A percentile compares a stretch with the other conserved stretches of the same genome.
Evolutionary conservation across 2,329 filamentous ascomycete species (phyloP).

Genomic region (Delphinella strobiligena): DNA sequence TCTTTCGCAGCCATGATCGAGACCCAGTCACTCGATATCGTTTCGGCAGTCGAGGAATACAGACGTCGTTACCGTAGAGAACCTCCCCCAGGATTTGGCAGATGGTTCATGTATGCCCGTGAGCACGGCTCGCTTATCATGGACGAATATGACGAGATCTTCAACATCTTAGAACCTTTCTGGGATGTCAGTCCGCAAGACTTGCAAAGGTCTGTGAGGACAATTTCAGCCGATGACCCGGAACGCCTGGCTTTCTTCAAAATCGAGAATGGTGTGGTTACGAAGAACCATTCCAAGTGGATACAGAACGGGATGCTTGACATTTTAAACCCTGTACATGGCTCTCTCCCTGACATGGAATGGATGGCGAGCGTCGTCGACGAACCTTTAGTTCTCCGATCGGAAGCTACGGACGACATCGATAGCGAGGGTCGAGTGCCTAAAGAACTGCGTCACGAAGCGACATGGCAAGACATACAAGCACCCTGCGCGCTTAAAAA

Average conservation of each 20-base stretch:
- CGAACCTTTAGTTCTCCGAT: conserved; percentile 32
- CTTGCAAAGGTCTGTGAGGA: background rate
- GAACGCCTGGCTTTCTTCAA: background rate
- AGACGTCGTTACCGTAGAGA: background rate
- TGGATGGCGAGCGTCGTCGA: conserved; percentile 39
- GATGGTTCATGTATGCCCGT: conserved; percentile 2
- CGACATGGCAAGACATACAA: background rate
- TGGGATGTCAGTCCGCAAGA: conserved; percentile 4
- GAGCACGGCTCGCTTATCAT: background rate
- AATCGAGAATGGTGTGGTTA: background rate
- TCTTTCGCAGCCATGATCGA: background rate
- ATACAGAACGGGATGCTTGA: conserved; percentile 1
- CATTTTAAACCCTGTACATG: conserved; percentile 1
- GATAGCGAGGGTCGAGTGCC: background rate
- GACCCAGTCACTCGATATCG: background rate
- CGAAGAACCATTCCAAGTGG: background rate
- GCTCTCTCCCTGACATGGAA: conserved; percentile 24
- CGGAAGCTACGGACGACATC: background rate
- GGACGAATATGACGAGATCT: conserved; percentile 3
- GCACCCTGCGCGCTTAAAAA: background rate
- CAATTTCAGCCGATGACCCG: background rate
- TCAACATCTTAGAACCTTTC: conserved; percentile 3
- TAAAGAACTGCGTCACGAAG: background rate
- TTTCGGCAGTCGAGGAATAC: background rate
- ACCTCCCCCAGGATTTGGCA: conserved; percentile 1